Percentiles rank a stretch among this genome's conserved stretches.
Conservation (phyloP, 1,284 basidiomycete species). For the Heterobasidion occidentale region DNA sequence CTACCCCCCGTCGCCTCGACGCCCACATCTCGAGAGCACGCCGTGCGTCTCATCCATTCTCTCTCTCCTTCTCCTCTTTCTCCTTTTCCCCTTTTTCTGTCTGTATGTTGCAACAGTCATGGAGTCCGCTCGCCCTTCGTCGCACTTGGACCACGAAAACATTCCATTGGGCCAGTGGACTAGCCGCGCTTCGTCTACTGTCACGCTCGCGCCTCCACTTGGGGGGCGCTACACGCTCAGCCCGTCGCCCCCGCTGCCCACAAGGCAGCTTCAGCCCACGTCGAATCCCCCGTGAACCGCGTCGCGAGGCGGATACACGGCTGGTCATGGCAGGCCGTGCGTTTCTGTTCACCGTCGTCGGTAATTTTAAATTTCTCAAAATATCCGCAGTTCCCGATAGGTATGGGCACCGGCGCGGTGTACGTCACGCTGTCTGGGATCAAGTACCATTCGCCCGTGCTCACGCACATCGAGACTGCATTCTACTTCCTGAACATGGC, state of each 20-base stretch:
- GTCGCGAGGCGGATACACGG: slow-evolving; percentile 35
- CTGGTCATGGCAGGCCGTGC: slow-evolving; percentile 42
- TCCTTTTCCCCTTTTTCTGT: background rate
- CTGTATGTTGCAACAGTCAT: background rate
- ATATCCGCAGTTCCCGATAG: slow-evolving; percentile 33
- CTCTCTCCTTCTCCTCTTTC: background rate
- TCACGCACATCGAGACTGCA: slow-evolving; percentile 30
- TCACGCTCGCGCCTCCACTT: background rate
- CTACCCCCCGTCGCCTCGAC: too few relatives aligned
- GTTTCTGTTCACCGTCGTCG: background rate
- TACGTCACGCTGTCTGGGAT: slow-evolving; percentile 36
- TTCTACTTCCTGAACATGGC: slow-evolving; percentile 41
- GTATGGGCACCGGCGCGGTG: slow-evolving; percentile 43
- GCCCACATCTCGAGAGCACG: too few relatives aligned
- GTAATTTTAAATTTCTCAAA: background rate
- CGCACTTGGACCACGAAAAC: background rate
- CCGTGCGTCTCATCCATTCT: background rate
- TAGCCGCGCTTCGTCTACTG: background rate
- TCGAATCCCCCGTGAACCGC: background rate
- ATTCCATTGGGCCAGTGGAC: background rate
- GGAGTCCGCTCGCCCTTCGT: background rate
- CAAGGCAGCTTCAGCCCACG: background rate
- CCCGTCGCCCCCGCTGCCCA: background rate
- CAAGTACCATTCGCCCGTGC: slow-evolving; percentile 23
- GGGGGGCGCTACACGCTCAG: background rate